Conservation (phyloP, 805 yeast genomes). For the Scheffersomyces lignosus region DNA sequence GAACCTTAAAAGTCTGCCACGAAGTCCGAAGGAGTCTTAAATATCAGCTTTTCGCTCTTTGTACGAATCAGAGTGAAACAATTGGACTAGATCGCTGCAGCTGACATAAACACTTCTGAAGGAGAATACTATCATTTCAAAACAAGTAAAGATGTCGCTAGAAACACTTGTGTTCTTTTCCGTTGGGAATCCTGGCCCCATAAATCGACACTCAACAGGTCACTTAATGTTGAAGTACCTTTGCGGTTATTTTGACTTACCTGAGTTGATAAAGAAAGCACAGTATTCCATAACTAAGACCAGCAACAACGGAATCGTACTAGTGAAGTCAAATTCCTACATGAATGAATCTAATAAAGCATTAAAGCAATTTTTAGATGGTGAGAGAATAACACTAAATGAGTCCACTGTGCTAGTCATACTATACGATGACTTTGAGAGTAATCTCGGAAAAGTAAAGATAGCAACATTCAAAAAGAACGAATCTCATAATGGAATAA, state of each 20-base stretch:
- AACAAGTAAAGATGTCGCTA: too few relatives aligned
- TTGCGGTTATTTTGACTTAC: constrained; percentile 24
- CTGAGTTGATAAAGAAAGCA: constrained; percentile 28
- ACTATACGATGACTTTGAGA: constrained; percentile 41
- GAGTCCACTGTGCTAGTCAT: constrained; percentile 20
- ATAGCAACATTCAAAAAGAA: constrained; percentile 31
- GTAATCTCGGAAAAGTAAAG: constrained; percentile 28
- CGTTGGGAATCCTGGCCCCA: constrained; percentile 43
- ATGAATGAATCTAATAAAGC: constrained; percentile 42
- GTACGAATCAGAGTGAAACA: too few relatives aligned
- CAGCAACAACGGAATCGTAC: constrained; percentile 18
- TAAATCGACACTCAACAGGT: constrained; percentile 42
- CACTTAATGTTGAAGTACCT: constrained; percentile 31
- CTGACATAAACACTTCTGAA: too few relatives aligned
- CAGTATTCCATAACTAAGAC: constrained; percentile 25
- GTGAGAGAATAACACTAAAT: constrained; percentile 13
- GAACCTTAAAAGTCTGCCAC: too few relatives aligned
- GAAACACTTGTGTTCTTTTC: constrained; percentile 31
- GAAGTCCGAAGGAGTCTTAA: too few relatives aligned
- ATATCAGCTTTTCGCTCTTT: too few relatives aligned
- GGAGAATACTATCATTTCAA: too few relatives aligned
- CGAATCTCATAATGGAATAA: constrained; percentile 43
- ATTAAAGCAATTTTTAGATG: constrained; percentile 23
- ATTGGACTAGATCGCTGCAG: too few relatives aligned
- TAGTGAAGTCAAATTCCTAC: constrained; percentile 37